Conservation (phyloP, 495 filamentous ascomycete genomes). For the Aspergillus affinis region DNA sequence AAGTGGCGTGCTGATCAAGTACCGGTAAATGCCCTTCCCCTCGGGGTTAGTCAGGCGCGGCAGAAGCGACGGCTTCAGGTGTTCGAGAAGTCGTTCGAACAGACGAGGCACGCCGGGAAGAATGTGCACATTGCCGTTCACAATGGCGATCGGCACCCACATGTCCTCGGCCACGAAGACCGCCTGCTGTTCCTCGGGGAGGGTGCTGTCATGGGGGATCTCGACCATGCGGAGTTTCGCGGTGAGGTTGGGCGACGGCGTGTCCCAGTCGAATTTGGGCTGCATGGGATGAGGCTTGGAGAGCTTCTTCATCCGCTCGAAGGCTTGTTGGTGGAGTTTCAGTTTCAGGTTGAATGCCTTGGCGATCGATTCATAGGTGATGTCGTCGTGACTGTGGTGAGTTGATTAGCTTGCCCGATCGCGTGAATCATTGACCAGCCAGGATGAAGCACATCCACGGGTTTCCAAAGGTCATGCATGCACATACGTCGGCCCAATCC, state of each 20-base stretch:
- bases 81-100: slow-evolving; percentile 75
- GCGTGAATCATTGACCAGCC: no score
- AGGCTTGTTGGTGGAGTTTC: slow-evolving; percentile 70
- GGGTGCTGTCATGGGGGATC: slow-evolving; percentile 68
- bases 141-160: slow-evolving; percentile 86
- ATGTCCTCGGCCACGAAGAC: slow-evolving; percentile 76
- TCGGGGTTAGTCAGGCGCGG: slow-evolving; percentile 74
- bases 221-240: slow-evolving; percentile 89
- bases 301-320: slow-evolving; percentile 77
- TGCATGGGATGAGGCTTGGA: slow-evolving; percentile 70
- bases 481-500: slow-evolving; percentile 86
- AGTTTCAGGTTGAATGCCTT: slow-evolving; percentile 80
- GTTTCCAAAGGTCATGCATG: not conserved
- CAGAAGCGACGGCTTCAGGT: slow-evolving; percentile 66
- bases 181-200: slow-evolving; percentile 61
- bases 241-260: slow-evolving; percentile 69
- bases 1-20: slow-evolving; percentile 83
- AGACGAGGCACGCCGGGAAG: slow-evolving; percentile 86
- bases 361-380: slow-evolving; percentile 92
- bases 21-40: slow-evolving; percentile 71
- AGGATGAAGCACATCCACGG: no score
- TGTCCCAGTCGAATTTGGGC: slow-evolving; percentile 81
- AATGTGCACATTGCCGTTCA: slow-evolving; percentile 92
- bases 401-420: not conserved
- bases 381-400: slow-evolving; percentile 82